Evolutionary conservation across 139 green algal genomes (phyloP).

Genomic region (Coelastrella sp.): DNA sequence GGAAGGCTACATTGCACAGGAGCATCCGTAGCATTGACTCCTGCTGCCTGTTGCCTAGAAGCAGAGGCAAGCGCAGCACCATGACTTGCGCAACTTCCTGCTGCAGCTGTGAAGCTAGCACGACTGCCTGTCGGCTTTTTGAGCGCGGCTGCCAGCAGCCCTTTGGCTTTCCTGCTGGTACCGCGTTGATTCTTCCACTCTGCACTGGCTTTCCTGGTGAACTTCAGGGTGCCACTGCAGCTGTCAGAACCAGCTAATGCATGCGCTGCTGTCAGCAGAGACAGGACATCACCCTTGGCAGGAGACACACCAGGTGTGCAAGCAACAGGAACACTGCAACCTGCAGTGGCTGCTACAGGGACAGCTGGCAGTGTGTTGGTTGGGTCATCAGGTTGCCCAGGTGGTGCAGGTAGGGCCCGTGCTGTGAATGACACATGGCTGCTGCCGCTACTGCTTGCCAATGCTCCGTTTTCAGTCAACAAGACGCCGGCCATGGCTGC

Average conservation of each 20-base stretch:
- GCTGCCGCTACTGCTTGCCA: too few species aligned
- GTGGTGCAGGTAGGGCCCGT: too few species aligned
- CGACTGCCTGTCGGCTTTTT: conserved; percentile 31
- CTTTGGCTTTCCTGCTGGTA: conserved; percentile 20
- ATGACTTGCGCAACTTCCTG: too few species aligned
- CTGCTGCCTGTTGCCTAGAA: neutral
- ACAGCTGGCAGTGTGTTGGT: too few species aligned
- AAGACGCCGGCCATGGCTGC: neutral
- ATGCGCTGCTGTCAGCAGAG: conserved; percentile 19
- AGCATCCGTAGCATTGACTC: neutral
- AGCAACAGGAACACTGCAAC: neutral
- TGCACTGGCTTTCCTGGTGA: conserved; percentile 49
- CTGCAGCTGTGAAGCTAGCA: neutral
- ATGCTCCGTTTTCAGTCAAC: neutral
- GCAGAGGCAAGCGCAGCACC: neutral
- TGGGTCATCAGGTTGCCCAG: too few species aligned
- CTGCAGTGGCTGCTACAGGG: conserved; percentile 1
- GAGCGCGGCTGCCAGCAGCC: conserved; percentile 43
- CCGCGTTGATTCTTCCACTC: conserved; percentile 42
- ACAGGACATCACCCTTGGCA: neutral
- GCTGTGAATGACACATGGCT: too few species aligned
- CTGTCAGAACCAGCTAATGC: neutral
- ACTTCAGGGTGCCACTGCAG: conserved; percentile 25
- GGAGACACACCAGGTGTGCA: neutral
- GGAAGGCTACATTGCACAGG: neutral